Evolutionary conservation across 1,284 basidiomycete genomes (phyloP), one percentile per base, ranked within the genome.

Genomic region (Vanrija sp.): DNA sequence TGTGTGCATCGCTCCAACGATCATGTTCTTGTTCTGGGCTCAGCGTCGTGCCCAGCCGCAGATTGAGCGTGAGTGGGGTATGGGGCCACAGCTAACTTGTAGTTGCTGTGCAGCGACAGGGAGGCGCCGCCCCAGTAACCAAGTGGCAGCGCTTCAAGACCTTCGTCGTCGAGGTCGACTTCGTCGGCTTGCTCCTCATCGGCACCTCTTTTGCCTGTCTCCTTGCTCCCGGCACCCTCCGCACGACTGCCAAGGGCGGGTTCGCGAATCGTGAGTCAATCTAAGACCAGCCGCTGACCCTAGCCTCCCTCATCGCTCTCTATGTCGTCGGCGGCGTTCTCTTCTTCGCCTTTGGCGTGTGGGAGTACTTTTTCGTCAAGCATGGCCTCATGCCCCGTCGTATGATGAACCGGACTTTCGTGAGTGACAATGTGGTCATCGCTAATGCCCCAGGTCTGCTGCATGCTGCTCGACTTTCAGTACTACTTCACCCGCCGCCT

Each of bases 261-360:
- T 72, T 64, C 62, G 47, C 60, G 38, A 72, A 72, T 46, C 65
- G 70, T 58, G 66, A 12, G 34, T 34, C 10, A 1, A 12, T 51
- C 12, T 3, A 8, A 1, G 14, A 7, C 16, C 42, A 23, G 21
- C 4, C 7, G 34, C 26, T 49, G 7, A 16, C 40, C 25, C 16
- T 38, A 69, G 66, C 61, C 28, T 69, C 66, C 8, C 66, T 77
- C 55, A 74, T 77, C 51, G 69, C 75, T 46, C 75, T 75, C 71
- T 62, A 74, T 28, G 68, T 72, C 40, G 60, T 69, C 28, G 75
- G 74, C 25, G 65, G 64, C 9, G 28, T 69, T 25, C 51, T 68
- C 19, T 63, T 77, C 50, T 58, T 65, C 51, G 49, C 64, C 19
- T 76, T 71, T 52, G 45, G 57, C 16, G 47, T 68, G 40, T 76